Conservation (phyloP, 2,329 filamentous ascomycete species). For the Venturia aucupariae region DNA sequence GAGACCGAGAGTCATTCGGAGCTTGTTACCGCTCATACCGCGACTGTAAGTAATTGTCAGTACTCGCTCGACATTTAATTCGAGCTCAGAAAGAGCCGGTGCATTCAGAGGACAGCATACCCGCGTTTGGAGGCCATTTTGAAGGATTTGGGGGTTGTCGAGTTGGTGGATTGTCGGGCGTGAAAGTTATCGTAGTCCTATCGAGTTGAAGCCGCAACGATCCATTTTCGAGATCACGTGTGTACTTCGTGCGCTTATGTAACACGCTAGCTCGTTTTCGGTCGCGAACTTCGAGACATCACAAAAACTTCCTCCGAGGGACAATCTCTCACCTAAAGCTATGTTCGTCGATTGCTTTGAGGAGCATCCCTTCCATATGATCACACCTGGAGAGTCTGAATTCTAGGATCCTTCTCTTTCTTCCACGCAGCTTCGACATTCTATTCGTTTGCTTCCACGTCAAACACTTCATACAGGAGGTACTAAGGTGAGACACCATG, state of each 20-base stretch:
- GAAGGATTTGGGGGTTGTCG: slow-evolving; percentile 15
- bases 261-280: neutral
- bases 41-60: slow-evolving; percentile 38
- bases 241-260: neutral
- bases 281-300: neutral
- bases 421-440: neutral
- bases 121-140: slow-evolving; percentile 33
- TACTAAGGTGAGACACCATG: neutral
- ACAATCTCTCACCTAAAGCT: neutral
- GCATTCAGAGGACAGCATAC: slow-evolving; percentile 22
- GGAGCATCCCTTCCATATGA: neutral
- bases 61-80: slow-evolving; percentile 13
- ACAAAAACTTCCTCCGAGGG: neutral
- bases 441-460: neutral
- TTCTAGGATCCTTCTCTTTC: neutral
- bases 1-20: slow-evolving; percentile 99
- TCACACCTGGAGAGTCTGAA: neutral
- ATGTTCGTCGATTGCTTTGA: neutral
- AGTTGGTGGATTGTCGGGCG: neutral
- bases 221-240: neutral
- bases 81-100: neutral
- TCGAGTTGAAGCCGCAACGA: neutral
- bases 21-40: slow-evolving; percentile 97
- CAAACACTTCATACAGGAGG: slow-evolving; percentile 5
- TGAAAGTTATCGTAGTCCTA: neutral